Base-by-base conservation (phyloP, 73 alveolate species). In the Effrenium voratum region DNA sequence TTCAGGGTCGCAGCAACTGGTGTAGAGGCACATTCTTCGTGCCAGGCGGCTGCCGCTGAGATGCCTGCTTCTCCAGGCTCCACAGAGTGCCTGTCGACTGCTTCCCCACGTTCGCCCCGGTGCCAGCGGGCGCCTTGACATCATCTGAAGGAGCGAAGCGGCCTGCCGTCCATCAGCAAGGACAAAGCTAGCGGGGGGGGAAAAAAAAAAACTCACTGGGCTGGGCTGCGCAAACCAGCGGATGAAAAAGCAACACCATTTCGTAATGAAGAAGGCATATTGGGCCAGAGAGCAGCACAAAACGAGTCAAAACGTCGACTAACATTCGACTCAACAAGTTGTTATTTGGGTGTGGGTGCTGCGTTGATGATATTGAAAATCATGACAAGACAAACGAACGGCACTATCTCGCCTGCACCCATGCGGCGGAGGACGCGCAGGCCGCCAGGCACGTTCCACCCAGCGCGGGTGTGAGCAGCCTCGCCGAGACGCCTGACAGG, bases 381-480 rank as follows among this genome's bases (percentile, higher is more conserved):
- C 63, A 52, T 40, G 12, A 34, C 50, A 38, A 34, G 36, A 10
- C 22, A 32, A 34, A 5, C 5, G 13, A 13, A 12, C 10, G 28
- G 55, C 32, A 32, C 16, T 24, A 15, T 3, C 36, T 8, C 41
- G 57, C 96, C 96, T 90, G 50, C 75, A 3, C 41, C 96, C 96
- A 90, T 46, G 6, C n/a, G 32, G 96, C 57, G 0, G 87, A 24
- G 41, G 52, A 44, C 5, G 76, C 96, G 16, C 55, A n/a, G 85
- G 96, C 84, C n/a, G 96, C 34, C 55, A 90, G 40, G 72, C 87
- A 90, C 2, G 96, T 50, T 32, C 96, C 96, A 13, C 16, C 63
- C n/a, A 90, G 86, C 57, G 84, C 72, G 3, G 66, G 40, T 12
- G 43, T 90, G 24, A 63, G 66, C 44, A 40, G 96, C 30, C 86